Conservation (phyloP, 768 basidiomycete species). For the Terana coerulea region DNA sequence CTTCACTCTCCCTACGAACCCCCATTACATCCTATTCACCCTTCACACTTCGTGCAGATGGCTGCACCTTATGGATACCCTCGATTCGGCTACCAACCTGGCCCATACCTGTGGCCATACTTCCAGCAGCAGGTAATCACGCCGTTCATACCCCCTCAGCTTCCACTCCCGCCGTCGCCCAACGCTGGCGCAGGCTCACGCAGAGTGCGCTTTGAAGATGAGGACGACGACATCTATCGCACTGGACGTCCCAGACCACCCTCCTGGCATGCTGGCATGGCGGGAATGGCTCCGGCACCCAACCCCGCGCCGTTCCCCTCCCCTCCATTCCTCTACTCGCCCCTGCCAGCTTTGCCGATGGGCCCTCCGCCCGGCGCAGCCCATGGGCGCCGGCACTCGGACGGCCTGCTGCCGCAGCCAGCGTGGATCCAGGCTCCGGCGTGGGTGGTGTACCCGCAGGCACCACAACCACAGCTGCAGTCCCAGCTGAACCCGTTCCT, state of each 20-base stretch:
- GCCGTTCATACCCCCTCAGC: constrained; percentile 13
- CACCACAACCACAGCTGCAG: constrained; percentile 7
- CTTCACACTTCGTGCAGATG: background rate
- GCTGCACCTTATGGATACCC: constrained; percentile 10
- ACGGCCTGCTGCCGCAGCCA: constrained; percentile 20
- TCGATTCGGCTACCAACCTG: background rate
- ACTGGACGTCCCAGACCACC: constrained; percentile 17
- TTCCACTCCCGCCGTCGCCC: constrained; percentile 10
- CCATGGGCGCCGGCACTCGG: constrained; percentile 22
- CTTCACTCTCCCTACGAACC: background rate
- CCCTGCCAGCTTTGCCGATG: constrained; percentile 18
- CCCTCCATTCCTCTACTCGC: constrained; percentile 21
- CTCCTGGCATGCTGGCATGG: constrained; percentile 24
- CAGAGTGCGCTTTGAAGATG: constrained; percentile 13
- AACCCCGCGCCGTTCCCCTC: constrained; percentile 24
- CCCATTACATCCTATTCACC: too few species aligned
- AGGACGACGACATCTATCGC: constrained; percentile 3
- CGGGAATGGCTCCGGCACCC: constrained; percentile 17
- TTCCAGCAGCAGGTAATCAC: constrained; percentile 12
- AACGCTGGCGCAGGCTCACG: constrained; percentile 11
- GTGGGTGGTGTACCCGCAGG: constrained; percentile 15
- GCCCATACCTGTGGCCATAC: constrained; percentile 17
- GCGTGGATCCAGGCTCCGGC: constrained; percentile 18
- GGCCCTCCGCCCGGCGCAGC: constrained; percentile 5
- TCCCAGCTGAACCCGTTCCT: constrained; percentile 46